These are phyloP conservation scores for Tetrahymena malaccensis DNA, from an alignment of 73 alveolate genomes.

Conservation along the genomic window DNA sequence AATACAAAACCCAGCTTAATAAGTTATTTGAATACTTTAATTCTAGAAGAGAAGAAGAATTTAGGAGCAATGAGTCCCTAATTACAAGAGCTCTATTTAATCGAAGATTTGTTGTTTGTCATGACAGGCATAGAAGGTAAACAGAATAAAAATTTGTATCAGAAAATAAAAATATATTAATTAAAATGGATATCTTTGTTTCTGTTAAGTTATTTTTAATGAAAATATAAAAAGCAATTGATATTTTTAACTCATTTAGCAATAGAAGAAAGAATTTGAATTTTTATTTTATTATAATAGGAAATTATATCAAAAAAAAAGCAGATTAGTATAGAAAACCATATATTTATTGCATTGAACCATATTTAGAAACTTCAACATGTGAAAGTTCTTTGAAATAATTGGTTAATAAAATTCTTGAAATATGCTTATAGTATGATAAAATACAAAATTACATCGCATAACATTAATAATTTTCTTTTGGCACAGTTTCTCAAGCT, in stretches of 20 bases:
- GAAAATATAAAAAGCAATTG: too few species aligned
- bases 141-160: too few species aligned
- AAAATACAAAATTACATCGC: constrained; percentile 67
- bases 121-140: constrained; percentile 92
- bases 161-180: too few species aligned
- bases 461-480: constrained; percentile 70
- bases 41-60: constrained; percentile 72
- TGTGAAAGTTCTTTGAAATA: constrained; percentile 86
- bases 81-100: constrained; percentile 78
- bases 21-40: constrained; percentile 5
- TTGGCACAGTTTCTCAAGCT: constrained; percentile 84
- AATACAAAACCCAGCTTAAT: background rate
- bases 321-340: constrained; percentile 52
- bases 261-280: too few species aligned
- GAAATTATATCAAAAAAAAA: constrained; percentile 65
- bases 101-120: constrained; percentile 81
- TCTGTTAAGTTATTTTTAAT: too few species aligned
- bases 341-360: constrained; percentile 64
- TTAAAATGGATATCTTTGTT: too few species aligned
- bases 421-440: constrained; percentile 81
- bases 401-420: constrained; percentile 75
- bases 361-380: constrained; percentile 82
- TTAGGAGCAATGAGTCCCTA: constrained; percentile 68
- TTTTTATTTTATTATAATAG: background rate
- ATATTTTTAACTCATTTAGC: too few species aligned